Base-by-base conservation (phyloP, 2,329 filamentous ascomycete species). In the Ascocoryne sarcoides region DNA sequence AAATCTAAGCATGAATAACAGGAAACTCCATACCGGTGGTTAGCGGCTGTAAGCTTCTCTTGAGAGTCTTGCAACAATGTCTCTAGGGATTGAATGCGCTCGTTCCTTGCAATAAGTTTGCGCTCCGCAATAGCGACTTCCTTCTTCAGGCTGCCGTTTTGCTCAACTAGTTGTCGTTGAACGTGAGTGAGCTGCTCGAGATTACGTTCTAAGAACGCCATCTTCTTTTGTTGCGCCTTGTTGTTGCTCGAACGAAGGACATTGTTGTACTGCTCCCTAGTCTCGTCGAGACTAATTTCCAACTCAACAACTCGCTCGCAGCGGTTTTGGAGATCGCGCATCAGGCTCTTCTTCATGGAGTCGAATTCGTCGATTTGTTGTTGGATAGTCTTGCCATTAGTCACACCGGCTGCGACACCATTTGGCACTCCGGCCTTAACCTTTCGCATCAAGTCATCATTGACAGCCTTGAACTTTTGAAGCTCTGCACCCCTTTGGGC, bases 281-380 rank as follows among this genome's bases (percentile, higher is more conserved):
- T 95, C 70, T 95, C 89, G 60, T 98, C 92, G 37, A 98, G 75
- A 26, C 86, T 94, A 57, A 98, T 98, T 65, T 98, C 92, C 19
- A 98, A 79, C 70, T 98, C 92, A 14, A 98, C 92, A 23, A 98
- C 89, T 51, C 92, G 82, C 69, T 98, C 92, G 64, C 92, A 98
- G 46, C 92, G 83, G 70, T 98, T 96, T 65, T 98, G 92, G 51
- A 98, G 70, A 65, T 98, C 92, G 43, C 92, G 85, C 92, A 98
- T 98, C 53, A 98, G 72, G 51, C 85, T 94, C 77, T 98, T 98
- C 79, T 98, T 98, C 89, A 98, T 98, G 44, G 87, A 84, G 64
- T 98, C 92, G 55, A 98, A 98, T 61, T 98, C 92, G 43, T 90
- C 86, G 63, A 98, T 94, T 67, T 96, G 92, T 67, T 98, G 90